Percentiles rank a stretch among this genome's conserved stretches.
These are phyloP conservation scores for Clathrus columnatus DNA, from an alignment of 768 basidiomycete species.

Conservation along the genomic window DNA sequence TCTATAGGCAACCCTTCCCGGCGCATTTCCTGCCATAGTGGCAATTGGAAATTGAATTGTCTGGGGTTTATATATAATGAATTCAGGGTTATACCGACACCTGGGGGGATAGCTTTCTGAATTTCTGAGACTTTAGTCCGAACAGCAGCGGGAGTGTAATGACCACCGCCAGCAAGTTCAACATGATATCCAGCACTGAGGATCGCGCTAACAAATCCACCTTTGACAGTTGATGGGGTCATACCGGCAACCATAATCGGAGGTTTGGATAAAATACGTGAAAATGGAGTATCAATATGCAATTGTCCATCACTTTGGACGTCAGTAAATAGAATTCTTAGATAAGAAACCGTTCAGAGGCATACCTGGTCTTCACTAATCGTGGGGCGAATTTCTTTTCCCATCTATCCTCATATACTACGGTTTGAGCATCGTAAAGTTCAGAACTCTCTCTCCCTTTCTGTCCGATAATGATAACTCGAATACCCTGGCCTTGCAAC, in stretches of 20 bases:
- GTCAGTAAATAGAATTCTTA: neutral
- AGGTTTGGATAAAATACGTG: constrained; percentile 89
- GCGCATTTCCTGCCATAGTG: constrained; percentile 96
- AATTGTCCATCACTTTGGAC: constrained; percentile 75
- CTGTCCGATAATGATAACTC: constrained; percentile 85
- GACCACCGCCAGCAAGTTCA: constrained; percentile 95
- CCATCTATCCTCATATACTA: constrained; percentile 86
- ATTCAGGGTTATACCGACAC: constrained; percentile 90
- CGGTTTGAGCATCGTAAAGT: constrained; percentile 55
- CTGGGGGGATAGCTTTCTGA: constrained; percentile 71
- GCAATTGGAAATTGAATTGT: constrained; percentile 95
- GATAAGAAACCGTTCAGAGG: constrained; percentile 11
- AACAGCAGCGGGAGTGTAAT: constrained; percentile 86
- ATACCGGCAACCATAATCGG: constrained; percentile 99
- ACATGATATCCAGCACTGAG: constrained; percentile 92
- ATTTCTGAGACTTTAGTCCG: constrained; percentile 92
- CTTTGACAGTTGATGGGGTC: constrained; percentile 96
- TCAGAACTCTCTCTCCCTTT: constrained; percentile 84
- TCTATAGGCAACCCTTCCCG: constrained; percentile 92
- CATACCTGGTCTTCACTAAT: constrained; percentile 83
- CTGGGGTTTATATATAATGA: constrained; percentile 96
- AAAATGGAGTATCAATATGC: constrained; percentile 93
- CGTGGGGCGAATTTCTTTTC: constrained; percentile 77
- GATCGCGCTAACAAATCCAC: constrained; percentile 89
- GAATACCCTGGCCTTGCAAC: constrained; percentile 87